These are phyloP conservation scores for Aspergillus flavus DNA, from an alignment of 2,329 filamentous ascomycete species.

Conservation along the genomic window DNA sequence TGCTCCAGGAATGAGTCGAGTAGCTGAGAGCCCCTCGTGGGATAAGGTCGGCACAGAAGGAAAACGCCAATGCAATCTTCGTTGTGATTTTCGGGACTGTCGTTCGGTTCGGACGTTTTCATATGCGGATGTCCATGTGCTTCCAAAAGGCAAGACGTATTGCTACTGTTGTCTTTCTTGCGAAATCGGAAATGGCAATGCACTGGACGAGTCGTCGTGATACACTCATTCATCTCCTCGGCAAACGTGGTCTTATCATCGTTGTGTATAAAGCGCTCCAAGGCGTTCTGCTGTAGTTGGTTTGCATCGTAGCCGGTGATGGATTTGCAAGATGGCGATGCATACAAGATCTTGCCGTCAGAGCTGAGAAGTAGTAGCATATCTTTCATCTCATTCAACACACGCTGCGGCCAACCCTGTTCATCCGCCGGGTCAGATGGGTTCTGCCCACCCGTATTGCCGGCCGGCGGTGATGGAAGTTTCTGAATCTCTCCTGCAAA, in stretches of 20 bases:
- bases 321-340: constrained; percentile 74
- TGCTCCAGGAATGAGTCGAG: constrained; percentile 94
- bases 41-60: constrained; percentile 88
- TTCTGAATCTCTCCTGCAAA: neutral
- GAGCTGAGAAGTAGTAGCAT: constrained; percentile 84
- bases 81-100: constrained; percentile 63
- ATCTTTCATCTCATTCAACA: constrained; percentile 87
- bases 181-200: constrained; percentile 85
- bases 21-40: constrained; percentile 80
- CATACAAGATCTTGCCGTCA: constrained; percentile 80
- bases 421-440: constrained; percentile 31
- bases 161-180: constrained; percentile 70
- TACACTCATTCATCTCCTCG: constrained; percentile 85
- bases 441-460: neutral
- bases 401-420: constrained; percentile 81
- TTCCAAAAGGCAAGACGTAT: constrained; percentile 78
- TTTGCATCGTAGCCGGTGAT: constrained; percentile 75
- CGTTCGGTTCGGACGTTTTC: constrained; percentile 54
- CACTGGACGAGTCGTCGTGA: constrained; percentile 75
- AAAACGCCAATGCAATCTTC: constrained; percentile 86
- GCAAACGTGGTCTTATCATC: constrained; percentile 84
- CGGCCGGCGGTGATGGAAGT: neutral
- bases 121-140: constrained; percentile 92
- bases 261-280: constrained; percentile 81
- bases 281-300: constrained; percentile 72